phyloP scores from a whole-genome alignment of 2,329 filamentous ascomycete species.

The Xylariomycetidae sp. region DNA sequence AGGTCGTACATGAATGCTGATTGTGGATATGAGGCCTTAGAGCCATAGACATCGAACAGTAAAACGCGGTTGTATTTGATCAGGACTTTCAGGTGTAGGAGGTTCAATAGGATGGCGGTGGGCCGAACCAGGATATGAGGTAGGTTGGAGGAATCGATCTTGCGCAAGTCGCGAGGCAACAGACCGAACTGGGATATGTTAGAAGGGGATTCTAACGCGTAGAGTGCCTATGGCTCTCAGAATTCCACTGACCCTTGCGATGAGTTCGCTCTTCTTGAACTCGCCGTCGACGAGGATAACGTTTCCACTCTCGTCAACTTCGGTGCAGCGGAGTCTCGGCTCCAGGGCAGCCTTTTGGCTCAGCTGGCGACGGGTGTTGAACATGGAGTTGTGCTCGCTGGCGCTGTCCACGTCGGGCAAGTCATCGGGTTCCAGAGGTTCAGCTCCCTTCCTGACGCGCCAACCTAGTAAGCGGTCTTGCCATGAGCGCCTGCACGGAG shows the following conservation, averaged over 20 bases:
- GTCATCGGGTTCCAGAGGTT: constrained; percentile 51
- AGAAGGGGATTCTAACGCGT: constrained; percentile 13
- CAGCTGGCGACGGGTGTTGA: constrained; percentile 65
- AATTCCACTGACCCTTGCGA: constrained; percentile 71
- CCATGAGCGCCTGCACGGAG: constrained; percentile 36
- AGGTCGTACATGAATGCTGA: constrained; percentile 98
- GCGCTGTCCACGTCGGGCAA: constrained; percentile 57
- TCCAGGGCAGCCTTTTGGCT: constrained; percentile 76
- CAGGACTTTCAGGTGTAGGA: constrained; percentile 91
- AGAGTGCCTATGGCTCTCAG: too few species aligned
- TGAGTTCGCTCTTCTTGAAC: constrained; percentile 96
- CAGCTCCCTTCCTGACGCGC: constrained; percentile 30
- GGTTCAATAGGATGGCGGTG: constrained; percentile 88
- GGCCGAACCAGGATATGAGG: constrained; percentile 93
- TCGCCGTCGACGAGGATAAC: constrained; percentile 91
- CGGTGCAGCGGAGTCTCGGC: constrained; percentile 83
- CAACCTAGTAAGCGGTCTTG: constrained; percentile 46
- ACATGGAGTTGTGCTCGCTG: constrained; percentile 55
- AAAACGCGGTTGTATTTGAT: constrained; percentile 94
- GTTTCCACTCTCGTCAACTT: constrained; percentile 88
- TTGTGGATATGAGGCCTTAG: constrained; percentile 89
- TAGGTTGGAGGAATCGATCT: constrained; percentile 94
- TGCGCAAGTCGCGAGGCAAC: constrained; percentile 88
- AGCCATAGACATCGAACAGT: constrained; percentile 94
- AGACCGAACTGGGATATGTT: constrained; percentile 66